Evolutionary conservation across 495 filamentous ascomycete species (phyloP).

Genomic region (Aeminium ludgeri): DNA sequence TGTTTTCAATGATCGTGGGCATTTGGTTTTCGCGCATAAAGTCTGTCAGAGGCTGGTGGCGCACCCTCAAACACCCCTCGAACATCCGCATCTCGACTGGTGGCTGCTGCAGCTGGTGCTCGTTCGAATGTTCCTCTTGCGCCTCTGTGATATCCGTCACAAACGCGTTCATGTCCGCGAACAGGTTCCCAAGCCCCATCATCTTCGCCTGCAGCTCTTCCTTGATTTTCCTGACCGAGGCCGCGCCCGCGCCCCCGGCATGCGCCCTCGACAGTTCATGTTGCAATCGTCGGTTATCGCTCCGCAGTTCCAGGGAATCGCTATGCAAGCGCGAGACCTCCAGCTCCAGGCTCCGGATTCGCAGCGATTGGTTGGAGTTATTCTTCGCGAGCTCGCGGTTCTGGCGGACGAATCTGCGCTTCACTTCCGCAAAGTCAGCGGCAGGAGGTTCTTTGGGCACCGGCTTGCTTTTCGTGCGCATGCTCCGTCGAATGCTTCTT

Average conservation of each 20-base stretch:
- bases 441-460: constrained; percentile 9
- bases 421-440: constrained; percentile 38
- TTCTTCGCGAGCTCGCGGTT: constrained; percentile 81
- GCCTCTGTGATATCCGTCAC: constrained; percentile 23
- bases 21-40: constrained; percentile 25
- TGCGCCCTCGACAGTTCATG: constrained; percentile 36
- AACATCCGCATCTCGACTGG: background rate
- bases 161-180: constrained; percentile 39
- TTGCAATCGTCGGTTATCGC: constrained; percentile 58
- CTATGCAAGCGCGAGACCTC: constrained; percentile 67
- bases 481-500: background rate
- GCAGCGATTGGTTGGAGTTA: constrained; percentile 80
- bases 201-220: constrained; percentile 35
- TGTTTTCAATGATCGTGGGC: constrained; percentile 72
- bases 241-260: constrained; percentile 8
- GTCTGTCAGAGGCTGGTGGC: constrained; percentile 13
- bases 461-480: constrained; percentile 13
- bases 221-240: constrained; percentile 19
- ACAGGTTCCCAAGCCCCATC: no score
- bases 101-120: background rate
- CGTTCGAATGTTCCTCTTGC: background rate
- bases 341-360: constrained; percentile 72
- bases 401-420: constrained; percentile 72
- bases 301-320: constrained; percentile 73
- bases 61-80: constrained; percentile 12